Conservation (phyloP, 768 basidiomycete genomes). For the Lactarius psammicola region DNA sequence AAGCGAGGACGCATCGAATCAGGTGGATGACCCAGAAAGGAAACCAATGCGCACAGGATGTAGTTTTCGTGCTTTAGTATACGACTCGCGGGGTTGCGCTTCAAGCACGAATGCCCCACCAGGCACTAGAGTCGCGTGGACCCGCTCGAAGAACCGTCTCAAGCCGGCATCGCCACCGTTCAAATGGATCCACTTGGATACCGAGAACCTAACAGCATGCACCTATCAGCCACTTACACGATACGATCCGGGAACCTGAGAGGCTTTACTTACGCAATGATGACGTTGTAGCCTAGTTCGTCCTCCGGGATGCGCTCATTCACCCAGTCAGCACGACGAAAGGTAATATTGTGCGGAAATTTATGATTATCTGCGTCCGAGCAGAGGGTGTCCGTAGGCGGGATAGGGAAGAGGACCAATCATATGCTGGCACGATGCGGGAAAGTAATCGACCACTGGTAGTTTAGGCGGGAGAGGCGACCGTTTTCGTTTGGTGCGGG, state of each 20-base stretch:
- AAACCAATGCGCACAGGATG: constrained; percentile 43
- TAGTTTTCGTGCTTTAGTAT: constrained; percentile 73
- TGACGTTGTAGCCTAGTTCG: constrained; percentile 64
- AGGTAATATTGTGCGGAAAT: constrained; percentile 81
- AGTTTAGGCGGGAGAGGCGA: background rate
- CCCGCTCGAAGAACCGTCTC: constrained; percentile 61
- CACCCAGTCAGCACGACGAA: constrained; percentile 76
- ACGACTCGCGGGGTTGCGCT: constrained; percentile 83
- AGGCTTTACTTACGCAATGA: constrained; percentile 74
- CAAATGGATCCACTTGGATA: constrained; percentile 92
- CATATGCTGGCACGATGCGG: constrained; percentile 70
- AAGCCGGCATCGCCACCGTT: constrained; percentile 76
- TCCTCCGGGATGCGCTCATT: constrained; percentile 54
- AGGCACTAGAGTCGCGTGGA: constrained; percentile 52
- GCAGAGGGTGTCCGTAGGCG: constrained; percentile 39
- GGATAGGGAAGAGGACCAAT: constrained; percentile 74
- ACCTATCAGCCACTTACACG: background rate
- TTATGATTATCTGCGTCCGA: constrained; percentile 29
- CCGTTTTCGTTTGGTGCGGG: constrained; percentile 28
- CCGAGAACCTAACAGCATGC: constrained; percentile 57
- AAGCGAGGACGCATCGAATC: background rate
- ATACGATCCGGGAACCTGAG: background rate
- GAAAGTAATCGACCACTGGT: constrained; percentile 57
- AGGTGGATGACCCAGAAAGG: background rate
- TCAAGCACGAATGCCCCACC: constrained; percentile 77